These are phyloP conservation scores for Calonectria leucothoes DNA, from an alignment of 2,329 filamentous ascomycete species.

Conservation along the genomic window DNA sequence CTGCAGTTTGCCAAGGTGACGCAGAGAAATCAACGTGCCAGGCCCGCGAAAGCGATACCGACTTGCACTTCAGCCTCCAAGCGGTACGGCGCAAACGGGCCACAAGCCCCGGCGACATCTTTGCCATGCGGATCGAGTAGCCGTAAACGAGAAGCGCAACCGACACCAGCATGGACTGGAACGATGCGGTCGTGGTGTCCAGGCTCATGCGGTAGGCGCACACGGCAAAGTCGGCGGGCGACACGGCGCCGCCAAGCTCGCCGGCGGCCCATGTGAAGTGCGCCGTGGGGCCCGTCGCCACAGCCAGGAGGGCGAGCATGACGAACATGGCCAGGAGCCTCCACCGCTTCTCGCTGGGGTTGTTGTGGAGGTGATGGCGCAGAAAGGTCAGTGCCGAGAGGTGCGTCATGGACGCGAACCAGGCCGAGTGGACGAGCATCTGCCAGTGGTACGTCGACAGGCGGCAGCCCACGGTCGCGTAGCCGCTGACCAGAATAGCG, in stretches of 20 bases:
- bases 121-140: background rate
- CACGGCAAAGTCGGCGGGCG: background rate
- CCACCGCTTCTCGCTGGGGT: background rate
- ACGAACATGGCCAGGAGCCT: background rate
- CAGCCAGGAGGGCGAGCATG: background rate
- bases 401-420: constrained; percentile 3
- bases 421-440: background rate
- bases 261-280: background rate
- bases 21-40: background rate
- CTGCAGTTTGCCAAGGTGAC: background rate
- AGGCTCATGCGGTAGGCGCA: background rate
- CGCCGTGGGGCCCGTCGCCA: background rate
- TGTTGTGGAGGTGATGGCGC: background rate
- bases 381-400: background rate
- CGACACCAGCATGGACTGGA: background rate
- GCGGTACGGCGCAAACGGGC: background rate
- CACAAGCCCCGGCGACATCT: background rate
- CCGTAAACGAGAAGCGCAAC: background rate
- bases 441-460: constrained; percentile 58
- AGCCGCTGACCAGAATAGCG: background rate
- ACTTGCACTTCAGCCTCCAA: background rate
- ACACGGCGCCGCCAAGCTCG: background rate
- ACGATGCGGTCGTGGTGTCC: background rate
- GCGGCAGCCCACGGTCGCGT: constrained; percentile 47
- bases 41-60: background rate